Base-by-base conservation (phyloP, 345 rosid genomes). In the Xanthoceras sorbifolium region DNA sequence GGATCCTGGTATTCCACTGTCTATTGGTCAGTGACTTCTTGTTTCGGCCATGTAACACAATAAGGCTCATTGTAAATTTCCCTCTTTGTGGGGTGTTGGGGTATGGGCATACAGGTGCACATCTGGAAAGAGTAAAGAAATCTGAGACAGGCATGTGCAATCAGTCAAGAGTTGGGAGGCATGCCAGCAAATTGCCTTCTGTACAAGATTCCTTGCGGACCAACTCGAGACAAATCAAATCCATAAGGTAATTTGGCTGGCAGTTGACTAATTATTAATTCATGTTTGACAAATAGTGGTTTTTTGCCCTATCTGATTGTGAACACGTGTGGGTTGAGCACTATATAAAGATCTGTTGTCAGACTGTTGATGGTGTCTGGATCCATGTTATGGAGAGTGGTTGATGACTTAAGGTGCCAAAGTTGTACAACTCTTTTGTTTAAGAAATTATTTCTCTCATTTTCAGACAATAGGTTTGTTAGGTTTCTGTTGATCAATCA, bases 201-300 rank as follows among this genome's bases (percentile, higher is more conserved):
- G 69, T 34, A 8, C n/a, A 64, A 6, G 38, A 34, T 57, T 23
- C 50, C 31, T 59, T 20, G 12, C 44, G 6, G 38, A 73, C 31
- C 23, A 62, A 44, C 46, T 20, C 12, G 5, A 32, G 71, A 50
- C 71, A 64, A 32, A 48, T 48, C 0, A 63, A 34, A 44, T 62
- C 20, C 69, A 44, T 20, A 11, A 64, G 62, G 32, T 34, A 46
- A 74, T 50, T 74, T 64, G 29, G 52, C 50, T 64, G 29, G 52
- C 50, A n/a, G 71, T 74, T 74, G 77, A 64, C 36, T 12, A 31
- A 74, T 64, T 64, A 74, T 29, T 34, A n/a, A 46, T 46, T 64
- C 59, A n/a, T 63, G 26, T 46, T 63, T 64, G 12, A 29, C 44
- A 25, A 38, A 25, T 7, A 74, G 15, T 48, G 69, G 42, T 28